Evolutionary conservation across 495 filamentous ascomycete species (phyloP), one percentile per base, ranked within the genome.

Genomic region (Zalerion maritima): DNA sequence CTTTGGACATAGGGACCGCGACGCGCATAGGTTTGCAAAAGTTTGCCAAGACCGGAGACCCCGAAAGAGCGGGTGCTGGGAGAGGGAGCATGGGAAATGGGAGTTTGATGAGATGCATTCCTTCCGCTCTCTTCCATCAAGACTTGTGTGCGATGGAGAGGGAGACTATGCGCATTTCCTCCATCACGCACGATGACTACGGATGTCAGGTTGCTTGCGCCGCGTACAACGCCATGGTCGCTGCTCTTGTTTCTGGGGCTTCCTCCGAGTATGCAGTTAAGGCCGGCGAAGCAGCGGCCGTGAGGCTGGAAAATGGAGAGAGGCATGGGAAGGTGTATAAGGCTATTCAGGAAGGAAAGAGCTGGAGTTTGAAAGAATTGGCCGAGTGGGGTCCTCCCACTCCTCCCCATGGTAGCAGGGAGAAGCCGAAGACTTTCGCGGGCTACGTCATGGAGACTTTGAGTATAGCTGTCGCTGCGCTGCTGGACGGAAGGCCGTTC

Each of bases 381-480:
- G 49, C 46, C 5, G 28, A 32, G 15, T 29, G 43, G 4, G 49
- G 49, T 10, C 49, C 47, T 4, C n/a, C n/a, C n/a, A n/a, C n/a
- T n/a, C n/a, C n/a, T n/a, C n/a, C n/a, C n/a, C n/a, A n/a, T n/a
- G n/a, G n/a, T n/a, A 29, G 20, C 15, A 24, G 10, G 9, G 39
- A 40, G 15, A 15, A 50, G 8, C 41, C 40, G 15, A 34, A 34
- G 24, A 32, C 29, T 19, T 43, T 21, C 8, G 18, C 31, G 0
- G 49, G 49, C 0, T 44, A 42, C 25, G 49, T 53, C 14, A 19
- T 48, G 13, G 49, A 53, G 33, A 42, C 42, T 9, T 24, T 53
- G 26, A 29, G 19, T 9, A 26, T 53, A 11, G 49, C 36, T 0
- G 36, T 53, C 2, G 46, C 49, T 3, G 49, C 49, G 1, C 5